Evolutionary conservation across 2,329 filamentous ascomycete genomes (phyloP).

Genomic region (Chaetomiaceae sp.): DNA sequence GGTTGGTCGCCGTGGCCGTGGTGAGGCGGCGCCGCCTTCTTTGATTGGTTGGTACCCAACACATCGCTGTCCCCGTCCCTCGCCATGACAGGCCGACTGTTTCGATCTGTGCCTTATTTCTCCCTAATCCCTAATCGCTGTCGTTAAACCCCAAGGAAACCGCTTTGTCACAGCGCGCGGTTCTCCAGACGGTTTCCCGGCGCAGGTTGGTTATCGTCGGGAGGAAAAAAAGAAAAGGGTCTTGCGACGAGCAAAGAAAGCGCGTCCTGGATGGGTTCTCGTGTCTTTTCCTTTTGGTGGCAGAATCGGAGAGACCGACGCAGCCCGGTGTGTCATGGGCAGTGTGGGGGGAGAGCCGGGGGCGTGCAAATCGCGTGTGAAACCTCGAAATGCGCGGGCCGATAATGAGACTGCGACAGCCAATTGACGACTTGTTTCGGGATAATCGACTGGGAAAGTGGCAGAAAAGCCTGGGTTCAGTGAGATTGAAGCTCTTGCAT

Average conservation of each 20-base stretch:
- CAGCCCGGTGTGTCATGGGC: not conserved
- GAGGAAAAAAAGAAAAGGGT: too few relatives aligned
- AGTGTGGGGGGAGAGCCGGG: too few relatives aligned
- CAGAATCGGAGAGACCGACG: not conserved
- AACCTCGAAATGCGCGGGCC: not conserved
- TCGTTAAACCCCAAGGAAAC: too few relatives aligned
- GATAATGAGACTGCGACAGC: not conserved
- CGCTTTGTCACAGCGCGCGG: too few relatives aligned
- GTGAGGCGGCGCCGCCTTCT: conserved; percentile 35
- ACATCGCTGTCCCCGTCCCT: conserved; percentile 39
- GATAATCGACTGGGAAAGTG: not conserved
- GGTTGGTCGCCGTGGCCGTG: conserved; percentile 28
- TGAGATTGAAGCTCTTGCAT: too few relatives aligned
- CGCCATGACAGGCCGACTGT: conserved; percentile 18
- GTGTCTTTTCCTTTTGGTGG: not conserved
- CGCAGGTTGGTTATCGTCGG: too few relatives aligned
- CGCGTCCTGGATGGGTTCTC: too few relatives aligned
- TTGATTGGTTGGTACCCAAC: conserved; percentile 51
- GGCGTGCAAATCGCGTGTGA: not conserved
- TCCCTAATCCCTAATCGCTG: conserved; percentile 4
- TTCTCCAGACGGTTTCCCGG: too few relatives aligned
- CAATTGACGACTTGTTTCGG: not conserved
- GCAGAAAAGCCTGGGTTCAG: not conserved
- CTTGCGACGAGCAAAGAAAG: too few relatives aligned
- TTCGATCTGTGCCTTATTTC: conserved; percentile 16